Conservation (phyloP, 495 filamentous ascomycete species). For the Rostrohypoxylon terebratum region DNA sequence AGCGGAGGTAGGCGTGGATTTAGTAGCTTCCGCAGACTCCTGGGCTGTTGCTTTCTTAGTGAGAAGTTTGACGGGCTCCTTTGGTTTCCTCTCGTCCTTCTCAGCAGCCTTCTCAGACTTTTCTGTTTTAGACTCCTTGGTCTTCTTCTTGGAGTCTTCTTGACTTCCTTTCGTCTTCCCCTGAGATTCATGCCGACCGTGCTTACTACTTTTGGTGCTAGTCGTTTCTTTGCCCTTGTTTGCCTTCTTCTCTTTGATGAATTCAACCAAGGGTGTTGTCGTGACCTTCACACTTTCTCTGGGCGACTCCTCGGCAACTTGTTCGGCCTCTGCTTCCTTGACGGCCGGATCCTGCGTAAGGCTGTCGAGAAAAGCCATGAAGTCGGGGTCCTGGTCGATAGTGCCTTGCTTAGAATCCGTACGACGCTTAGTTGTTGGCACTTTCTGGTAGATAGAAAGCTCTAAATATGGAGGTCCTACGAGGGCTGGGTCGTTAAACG, state of each 20-base stretch:
- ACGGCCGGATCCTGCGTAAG: slow-evolving; percentile 78
- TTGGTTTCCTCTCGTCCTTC: slow-evolving; percentile 64
- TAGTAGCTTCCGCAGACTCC: slow-evolving; percentile 62
- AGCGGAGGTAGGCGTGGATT: slow-evolving; percentile 53
- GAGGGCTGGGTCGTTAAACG: slow-evolving; percentile 73
- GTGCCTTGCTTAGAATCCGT: slow-evolving; percentile 89
- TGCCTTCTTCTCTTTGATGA: slow-evolving; percentile 88
- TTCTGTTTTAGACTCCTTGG: slow-evolving; percentile 70
- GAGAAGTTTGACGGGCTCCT: slow-evolving; percentile 83
- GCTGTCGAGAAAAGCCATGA: slow-evolving; percentile 89
- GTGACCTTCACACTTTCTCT: slow-evolving; percentile 75
- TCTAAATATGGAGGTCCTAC: slow-evolving; percentile 81
- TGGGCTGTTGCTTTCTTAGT: slow-evolving; percentile 72
- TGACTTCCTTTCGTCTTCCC: slow-evolving; percentile 65
- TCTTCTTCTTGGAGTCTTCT: slow-evolving; percentile 66
- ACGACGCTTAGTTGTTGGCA: slow-evolving; percentile 74
- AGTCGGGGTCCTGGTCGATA: slow-evolving; percentile 95
- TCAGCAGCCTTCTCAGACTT: slow-evolving; percentile 64
- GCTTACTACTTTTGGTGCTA: slow-evolving; percentile 61
- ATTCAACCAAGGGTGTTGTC: slow-evolving; percentile 91
- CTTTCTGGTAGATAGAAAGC: slow-evolving; percentile 82
- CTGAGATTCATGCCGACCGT: slow-evolving; percentile 60
- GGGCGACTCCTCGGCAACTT: slow-evolving; percentile 61
- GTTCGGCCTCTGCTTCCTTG: slow-evolving; percentile 61
- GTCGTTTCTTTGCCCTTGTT: slow-evolving; percentile 80